Conservation (phyloP, 108 stramenopile species). For the Cyclotella sp. region DNA sequence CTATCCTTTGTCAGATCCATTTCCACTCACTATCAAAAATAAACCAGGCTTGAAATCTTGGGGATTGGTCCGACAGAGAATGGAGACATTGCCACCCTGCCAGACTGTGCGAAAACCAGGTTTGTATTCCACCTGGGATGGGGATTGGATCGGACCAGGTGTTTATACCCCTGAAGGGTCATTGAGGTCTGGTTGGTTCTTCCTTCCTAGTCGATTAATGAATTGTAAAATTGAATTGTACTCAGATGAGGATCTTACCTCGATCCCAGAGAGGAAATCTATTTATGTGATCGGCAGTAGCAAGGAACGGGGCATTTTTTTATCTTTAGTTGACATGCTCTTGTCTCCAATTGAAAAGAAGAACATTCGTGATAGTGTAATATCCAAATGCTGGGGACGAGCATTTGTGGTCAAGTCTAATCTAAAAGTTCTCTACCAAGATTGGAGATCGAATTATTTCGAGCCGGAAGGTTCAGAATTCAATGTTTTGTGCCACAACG, state of each 20-base stretch:
- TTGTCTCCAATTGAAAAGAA: constrained; percentile 27
- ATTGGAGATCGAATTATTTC: no score
- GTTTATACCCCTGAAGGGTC: constrained; percentile 8
- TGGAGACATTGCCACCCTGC: constrained; percentile 23
- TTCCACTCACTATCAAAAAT: not conserved
- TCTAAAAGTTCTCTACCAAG: constrained; percentile 39
- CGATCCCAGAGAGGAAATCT: constrained; percentile 28
- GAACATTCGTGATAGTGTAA: not conserved
- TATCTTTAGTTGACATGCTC: constrained; percentile 35
- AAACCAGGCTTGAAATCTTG: not conserved
- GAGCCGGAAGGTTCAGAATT: not conserved
- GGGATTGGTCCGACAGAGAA: constrained; percentile 3
- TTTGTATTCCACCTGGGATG: constrained; percentile 39
- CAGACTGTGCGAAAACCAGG: constrained; percentile 10
- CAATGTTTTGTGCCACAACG: constrained; percentile 41
- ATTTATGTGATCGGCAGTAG: constrained; percentile 44
- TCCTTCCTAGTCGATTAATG: constrained; percentile 32
- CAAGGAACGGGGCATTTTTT: constrained; percentile 41
- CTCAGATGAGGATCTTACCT: constrained; percentile 7
- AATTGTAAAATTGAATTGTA: constrained; percentile 39
- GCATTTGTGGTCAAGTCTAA: constrained; percentile 27
- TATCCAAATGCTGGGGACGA: constrained; percentile 42
- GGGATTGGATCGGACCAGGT: constrained; percentile 41
- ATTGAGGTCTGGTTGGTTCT: constrained; percentile 33
- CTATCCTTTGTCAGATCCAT: not conserved